Percentiles rank a stretch among this genome's conserved stretches.
Conservation (phyloP, 2,329 filamentous ascomycete species). For the Chrysosporium keratinophilum region DNA sequence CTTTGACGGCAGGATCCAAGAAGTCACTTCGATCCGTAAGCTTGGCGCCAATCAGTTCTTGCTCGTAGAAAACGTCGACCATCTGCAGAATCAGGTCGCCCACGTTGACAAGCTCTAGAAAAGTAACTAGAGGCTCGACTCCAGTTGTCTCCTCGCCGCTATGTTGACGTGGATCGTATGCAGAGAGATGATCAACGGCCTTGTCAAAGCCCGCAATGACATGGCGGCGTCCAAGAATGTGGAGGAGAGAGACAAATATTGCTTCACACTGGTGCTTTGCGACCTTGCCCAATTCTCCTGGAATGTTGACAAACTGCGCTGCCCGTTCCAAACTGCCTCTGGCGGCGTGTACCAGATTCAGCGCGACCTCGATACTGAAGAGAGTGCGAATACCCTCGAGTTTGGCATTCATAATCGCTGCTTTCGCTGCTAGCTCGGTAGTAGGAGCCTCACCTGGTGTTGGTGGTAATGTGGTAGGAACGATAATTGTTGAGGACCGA, state of each 20-base stretch:
- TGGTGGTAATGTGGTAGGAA: conserved; percentile 20
- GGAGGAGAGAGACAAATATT: conserved; percentile 76
- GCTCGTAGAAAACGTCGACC: conserved; percentile 97
- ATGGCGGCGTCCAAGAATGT: conserved; percentile 74
- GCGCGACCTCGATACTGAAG: conserved; percentile 90
- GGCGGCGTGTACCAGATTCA: conserved; percentile 78
- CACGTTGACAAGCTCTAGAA: conserved; percentile 94
- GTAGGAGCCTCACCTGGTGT: conserved; percentile 57
- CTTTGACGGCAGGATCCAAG: conserved; percentile 76
- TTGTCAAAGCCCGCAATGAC: conserved; percentile 90
- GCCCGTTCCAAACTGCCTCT: conserved; percentile 80
- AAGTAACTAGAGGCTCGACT: conserved; percentile 85
- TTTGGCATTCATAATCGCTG: conserved; percentile 91
- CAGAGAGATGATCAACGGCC: conserved; percentile 78
- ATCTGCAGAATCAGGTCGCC: conserved; percentile 97
- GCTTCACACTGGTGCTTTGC: conserved; percentile 78
- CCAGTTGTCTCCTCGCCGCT: conserved; percentile 61
- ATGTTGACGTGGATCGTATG: conserved; percentile 74
- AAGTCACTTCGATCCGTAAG: conserved; percentile 92
- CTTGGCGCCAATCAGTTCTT: conserved; percentile 73
- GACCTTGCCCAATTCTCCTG: conserved; percentile 68
- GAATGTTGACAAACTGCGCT: conserved; percentile 69
- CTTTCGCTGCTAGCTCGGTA: conserved; percentile 87
- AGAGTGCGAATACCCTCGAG: conserved; percentile 89
- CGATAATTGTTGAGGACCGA: conserved; percentile 31